These are phyloP conservation scores for Lactarius sanguifluus DNA, from an alignment of 768 basidiomycete species.

Conservation along the genomic window DNA sequence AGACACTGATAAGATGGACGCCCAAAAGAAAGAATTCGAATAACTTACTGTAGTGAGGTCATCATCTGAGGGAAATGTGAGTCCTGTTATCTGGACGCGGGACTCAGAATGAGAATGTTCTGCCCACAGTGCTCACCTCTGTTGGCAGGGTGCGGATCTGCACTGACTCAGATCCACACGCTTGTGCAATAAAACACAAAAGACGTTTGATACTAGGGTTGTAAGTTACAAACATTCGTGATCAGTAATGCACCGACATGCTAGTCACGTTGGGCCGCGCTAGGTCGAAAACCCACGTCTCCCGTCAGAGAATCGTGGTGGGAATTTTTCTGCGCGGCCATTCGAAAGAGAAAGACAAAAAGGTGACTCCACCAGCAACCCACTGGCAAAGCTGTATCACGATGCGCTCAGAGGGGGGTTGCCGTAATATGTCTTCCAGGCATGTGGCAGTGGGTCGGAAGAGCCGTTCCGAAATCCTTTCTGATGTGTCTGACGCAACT, in stretches of 20 bases:
- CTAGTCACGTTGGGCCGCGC: no score
- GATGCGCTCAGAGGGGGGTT: neutral
- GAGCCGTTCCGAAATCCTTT: neutral
- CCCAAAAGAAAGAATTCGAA: neutral
- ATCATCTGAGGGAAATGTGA: neutral
- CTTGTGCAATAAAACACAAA: no score
- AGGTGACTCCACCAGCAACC: neutral
- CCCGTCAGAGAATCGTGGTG: neutral
- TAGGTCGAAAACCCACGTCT: neutral
- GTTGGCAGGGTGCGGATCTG: no score
- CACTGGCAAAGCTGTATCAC: neutral
- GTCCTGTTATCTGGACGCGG: neutral
- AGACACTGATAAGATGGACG: neutral
- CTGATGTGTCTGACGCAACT: neutral
- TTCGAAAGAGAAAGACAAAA: constrained; percentile 1
- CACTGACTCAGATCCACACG: no score
- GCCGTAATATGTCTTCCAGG: neutral
- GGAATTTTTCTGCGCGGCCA: neutral
- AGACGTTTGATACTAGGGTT: no score
- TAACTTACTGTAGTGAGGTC: neutral
- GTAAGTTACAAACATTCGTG: no score
- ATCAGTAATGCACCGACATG: no score
- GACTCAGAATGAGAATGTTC: no score
- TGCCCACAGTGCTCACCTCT: no score
- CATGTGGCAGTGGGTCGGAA: neutral